phyloP scores from a whole-genome alignment of 2,329 filamentous ascomycete genomes.

The Paecilomyces sp. region DNA sequence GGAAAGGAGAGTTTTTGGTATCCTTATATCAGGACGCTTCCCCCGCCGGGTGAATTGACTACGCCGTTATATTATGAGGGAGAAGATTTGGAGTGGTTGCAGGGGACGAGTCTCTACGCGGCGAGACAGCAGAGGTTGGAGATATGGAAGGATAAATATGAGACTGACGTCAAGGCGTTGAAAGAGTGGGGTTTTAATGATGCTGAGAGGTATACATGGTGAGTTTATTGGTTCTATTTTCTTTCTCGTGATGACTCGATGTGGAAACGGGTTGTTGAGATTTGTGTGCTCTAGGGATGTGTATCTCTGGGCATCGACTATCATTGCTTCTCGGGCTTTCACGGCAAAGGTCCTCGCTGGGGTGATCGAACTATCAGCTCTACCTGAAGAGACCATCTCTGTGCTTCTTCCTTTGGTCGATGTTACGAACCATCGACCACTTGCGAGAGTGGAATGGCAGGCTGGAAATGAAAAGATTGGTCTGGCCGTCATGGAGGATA shows the following conservation, averaged over 20 bases:
- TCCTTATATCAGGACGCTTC: conserved; percentile 60
- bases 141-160: conserved; percentile 32
- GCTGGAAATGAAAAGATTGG: conserved; percentile 31
- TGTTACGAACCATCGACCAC: conserved; percentile 62
- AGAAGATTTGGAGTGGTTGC: conserved; percentile 49
- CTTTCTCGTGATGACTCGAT: not conserved
- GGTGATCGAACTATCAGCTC: conserved; percentile 26
- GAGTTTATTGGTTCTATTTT: conserved; percentile 5
- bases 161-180: conserved; percentile 22
- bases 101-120: conserved; percentile 28
- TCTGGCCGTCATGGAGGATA: conserved; percentile 38
- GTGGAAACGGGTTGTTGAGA: conserved; percentile 3
- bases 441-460: conserved; percentile 54
- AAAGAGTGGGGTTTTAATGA: conserved; percentile 22
- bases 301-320: conserved; percentile 41
- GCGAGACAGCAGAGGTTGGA: conserved; percentile 25
- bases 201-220: conserved; percentile 33
- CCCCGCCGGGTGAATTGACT: conserved; percentile 54
- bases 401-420: conserved; percentile 65
- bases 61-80: conserved; percentile 59
- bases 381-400: conserved; percentile 54
- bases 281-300: conserved; percentile 27
- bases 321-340: conserved; percentile 38
- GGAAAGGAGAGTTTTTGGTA: conserved; percentile 57
- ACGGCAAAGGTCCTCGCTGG: conserved; percentile 36